These are phyloP conservation scores for Trametes polyzona DNA, from an alignment of 1,284 basidiomycete genomes.

Conservation along the genomic window DNA sequence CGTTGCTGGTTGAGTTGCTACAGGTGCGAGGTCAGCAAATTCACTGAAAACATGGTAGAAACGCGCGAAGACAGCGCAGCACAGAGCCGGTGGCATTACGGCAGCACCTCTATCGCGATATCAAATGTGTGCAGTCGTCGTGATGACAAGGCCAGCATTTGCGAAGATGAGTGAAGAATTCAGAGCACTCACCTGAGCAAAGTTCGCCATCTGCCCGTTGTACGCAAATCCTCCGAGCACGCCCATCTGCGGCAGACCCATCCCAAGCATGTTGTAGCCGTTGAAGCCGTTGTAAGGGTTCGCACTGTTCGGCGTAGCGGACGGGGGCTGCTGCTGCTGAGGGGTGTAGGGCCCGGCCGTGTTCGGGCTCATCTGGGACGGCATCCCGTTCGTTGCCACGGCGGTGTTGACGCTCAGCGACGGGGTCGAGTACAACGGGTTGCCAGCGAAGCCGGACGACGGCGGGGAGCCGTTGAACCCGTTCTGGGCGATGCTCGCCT, in stretches of 20 bases:
- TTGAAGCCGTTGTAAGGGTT: conserved; percentile 57
- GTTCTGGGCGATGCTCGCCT: conserved; percentile 61
- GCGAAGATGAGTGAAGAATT: neutral
- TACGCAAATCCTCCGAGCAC: conserved; percentile 73
- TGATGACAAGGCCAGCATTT: no score
- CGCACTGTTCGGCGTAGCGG: conserved; percentile 39
- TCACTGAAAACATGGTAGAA: neutral
- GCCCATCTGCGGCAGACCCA: conserved; percentile 72
- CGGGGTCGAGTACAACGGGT: conserved; percentile 72
- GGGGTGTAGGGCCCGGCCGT: conserved; percentile 45
- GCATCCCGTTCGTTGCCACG: conserved; percentile 53
- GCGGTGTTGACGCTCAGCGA: conserved; percentile 69
- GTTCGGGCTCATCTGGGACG: conserved; percentile 71
- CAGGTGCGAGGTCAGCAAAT: no score
- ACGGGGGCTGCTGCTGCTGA: conserved; percentile 46
- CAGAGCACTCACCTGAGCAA: conserved; percentile 55
- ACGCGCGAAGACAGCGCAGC: neutral
- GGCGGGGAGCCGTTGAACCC: conserved; percentile 53
- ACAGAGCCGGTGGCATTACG: no score
- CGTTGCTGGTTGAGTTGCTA: conserved; percentile 52
- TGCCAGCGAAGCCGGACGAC: conserved; percentile 47
- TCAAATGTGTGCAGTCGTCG: no score
- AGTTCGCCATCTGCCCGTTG: conserved; percentile 64
- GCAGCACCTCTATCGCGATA: no score
- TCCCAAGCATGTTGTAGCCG: conserved; percentile 75